Evolutionary conservation across 106 monocot genomes (phyloP).

Genomic region (Triglochin maritima): DNA sequence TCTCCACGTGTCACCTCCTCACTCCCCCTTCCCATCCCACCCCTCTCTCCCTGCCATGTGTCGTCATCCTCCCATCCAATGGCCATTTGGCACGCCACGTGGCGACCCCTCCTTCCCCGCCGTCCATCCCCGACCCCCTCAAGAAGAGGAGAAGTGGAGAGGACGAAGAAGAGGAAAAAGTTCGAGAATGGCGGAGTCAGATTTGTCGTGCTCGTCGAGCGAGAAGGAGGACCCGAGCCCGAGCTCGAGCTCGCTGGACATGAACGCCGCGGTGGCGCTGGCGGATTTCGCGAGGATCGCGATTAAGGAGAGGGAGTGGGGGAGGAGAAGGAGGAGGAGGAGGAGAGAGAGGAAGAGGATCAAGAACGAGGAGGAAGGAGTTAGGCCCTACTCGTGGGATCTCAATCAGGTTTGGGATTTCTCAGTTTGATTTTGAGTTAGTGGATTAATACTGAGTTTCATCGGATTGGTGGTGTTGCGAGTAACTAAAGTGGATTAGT

Average conservation of each 20-base stretch:
- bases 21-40: no score
- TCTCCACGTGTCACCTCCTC: no score
- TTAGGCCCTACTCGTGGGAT: slow-evolving; percentile 3
- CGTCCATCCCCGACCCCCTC: background rate
- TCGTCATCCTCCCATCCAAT: background rate
- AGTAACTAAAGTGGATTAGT: no score
- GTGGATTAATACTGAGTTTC: background rate
- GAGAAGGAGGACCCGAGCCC: no score
- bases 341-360: background rate
- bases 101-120: background rate
- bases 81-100: slow-evolving; percentile 5
- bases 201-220: no score
- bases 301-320: background rate
- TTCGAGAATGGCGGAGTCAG: background rate
- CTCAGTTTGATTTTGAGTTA: background rate
- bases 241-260: slow-evolving; percentile 12
- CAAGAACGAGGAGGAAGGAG: background rate
- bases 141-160: background rate
- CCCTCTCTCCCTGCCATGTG: no score
- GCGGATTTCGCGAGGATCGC: slow-evolving; percentile 37
- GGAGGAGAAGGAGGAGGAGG: background rate
- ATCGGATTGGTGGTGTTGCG: no score
- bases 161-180: background rate
- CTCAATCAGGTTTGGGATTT: slow-evolving; percentile 2
- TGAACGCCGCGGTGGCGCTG: slow-evolving; percentile 49